Evolutionary conservation across 179 eudicot species (phyloP).

Genomic region (Gypsophila paniculata): DNA sequence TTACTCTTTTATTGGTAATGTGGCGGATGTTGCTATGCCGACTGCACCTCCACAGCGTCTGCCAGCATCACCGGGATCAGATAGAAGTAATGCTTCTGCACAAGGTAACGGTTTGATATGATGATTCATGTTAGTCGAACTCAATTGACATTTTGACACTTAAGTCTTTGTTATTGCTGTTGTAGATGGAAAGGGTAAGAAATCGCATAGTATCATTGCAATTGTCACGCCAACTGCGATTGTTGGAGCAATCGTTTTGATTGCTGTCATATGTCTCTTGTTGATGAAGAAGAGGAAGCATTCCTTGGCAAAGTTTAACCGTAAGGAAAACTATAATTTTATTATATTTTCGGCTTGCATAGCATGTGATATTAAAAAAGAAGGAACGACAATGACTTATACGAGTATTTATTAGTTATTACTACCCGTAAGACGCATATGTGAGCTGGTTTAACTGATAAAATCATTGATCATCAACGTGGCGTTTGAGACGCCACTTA

Average conservation of each 20-base stretch:
- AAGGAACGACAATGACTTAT: not conserved
- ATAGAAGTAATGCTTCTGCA: not conserved
- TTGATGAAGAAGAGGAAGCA: constrained; percentile 9
- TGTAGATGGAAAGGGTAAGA: constrained; percentile 4
- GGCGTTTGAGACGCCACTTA: no score
- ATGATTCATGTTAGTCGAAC: no score
- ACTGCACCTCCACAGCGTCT: constrained; percentile 2
- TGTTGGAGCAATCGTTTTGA: not conserved
- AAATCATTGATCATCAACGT: no score
- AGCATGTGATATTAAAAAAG: no score
- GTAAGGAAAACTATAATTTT: constrained; percentile 4
- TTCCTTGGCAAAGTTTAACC: constrained; percentile 8
- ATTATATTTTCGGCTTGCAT: not conserved
- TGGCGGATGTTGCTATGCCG: constrained; percentile 1
- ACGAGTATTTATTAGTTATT: not conserved
- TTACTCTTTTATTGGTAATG: constrained; percentile 20
- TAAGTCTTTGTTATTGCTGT: not conserved
- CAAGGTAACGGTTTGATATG: constrained; percentile 13
- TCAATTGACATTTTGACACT: no score
- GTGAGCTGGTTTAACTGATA: no score
- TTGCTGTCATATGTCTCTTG: constrained; percentile 14
- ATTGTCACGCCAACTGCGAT: constrained; percentile 8
- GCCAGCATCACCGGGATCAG: constrained; percentile 9
- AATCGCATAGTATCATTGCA: not conserved
- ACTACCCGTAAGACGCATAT: no score